Conservation (phyloP, 2,329 filamentous ascomycete species). For the Penicillium digitatum region DNA sequence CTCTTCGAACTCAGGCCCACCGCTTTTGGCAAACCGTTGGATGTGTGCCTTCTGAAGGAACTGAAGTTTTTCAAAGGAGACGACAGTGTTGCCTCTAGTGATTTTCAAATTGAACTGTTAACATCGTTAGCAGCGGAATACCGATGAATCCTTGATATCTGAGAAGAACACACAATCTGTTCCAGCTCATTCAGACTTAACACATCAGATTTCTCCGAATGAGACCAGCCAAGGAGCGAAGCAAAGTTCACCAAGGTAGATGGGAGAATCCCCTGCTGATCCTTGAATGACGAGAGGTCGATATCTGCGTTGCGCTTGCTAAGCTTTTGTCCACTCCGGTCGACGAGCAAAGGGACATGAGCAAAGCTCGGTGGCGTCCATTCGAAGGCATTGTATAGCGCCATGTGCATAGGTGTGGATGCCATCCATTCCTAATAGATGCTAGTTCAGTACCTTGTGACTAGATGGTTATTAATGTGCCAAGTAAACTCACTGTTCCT, state of each 20-base stretch:
- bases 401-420: conserved; percentile 76
- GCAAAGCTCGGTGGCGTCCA: conserved; percentile 72
- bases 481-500: conserved; percentile 59
- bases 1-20: conserved; percentile 42
- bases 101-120: conserved; percentile 75
- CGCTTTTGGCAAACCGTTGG: conserved; percentile 45
- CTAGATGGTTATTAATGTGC: background rate
- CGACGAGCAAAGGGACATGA: conserved; percentile 73
- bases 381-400: conserved; percentile 70
- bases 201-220: conserved; percentile 63
- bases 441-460: background rate
- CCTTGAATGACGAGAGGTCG: conserved; percentile 56
- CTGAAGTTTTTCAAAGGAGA: conserved; percentile 73
- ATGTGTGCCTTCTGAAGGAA: conserved; percentile 72
- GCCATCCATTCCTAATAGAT: conserved; percentile 78
- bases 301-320: conserved; percentile 78
- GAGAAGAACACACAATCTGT: conserved; percentile 52
- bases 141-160: background rate
- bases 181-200: conserved; percentile 69
- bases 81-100: conserved; percentile 83
- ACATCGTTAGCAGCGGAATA: conserved; percentile 22
- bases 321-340: conserved; percentile 66
- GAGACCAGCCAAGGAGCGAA: conserved; percentile 78
- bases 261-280: conserved; percentile 57
- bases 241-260: conserved; percentile 74